Base-by-base conservation (phyloP, 805 yeast genomes). In the Torulaspora gathmanii region DNA sequence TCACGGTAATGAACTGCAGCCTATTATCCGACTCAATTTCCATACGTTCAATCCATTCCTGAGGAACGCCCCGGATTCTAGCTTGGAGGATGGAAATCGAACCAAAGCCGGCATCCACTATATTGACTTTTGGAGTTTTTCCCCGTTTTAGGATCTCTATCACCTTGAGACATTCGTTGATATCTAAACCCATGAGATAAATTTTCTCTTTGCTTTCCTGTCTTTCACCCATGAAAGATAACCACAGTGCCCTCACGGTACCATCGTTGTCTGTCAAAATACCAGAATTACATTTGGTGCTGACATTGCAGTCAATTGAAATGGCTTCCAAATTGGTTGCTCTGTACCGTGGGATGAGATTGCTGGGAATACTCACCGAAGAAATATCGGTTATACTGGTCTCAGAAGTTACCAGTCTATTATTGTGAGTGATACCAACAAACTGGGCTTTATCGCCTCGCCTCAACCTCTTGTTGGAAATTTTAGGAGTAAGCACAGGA, bases 41-140 rank as follows among this genome's bases (percentile, higher is more conserved):
- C 60, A 86, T 74, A 50, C 71, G 73, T 28, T 71, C 58, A 49
- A 90, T 83, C 95, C 95, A 88, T 34, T 78, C 79, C 54, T 86
- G 91, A 0, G 93, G 78, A 17, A 89, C 95, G n/a, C 95, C 95
- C 57, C 86, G 75, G 36, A 86, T 77, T 64, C 96, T 79, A 2
- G 95, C 95, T 57, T 79, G 83, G 20, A 80, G 74, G 19, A 88
- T 70, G 2, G 86, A 75, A 27, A 84, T 70, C 0, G 89, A 72
- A 12, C 77, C 75, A 54, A 87, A 80, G 56, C 87, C 96, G 29
- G 86, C 83, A 58, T 89, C 96, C 40, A 90, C 73, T 39, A 87
- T 80, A 49, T 84, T 73, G 33, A 81, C 71, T 23, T 74, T 69
- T 4, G 91, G 89, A 1, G 66, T 63, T 36, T 75, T 75, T 16